Evolutionary conservation across 208 protist species (phyloP).

Genomic region (Leishmania braziliensis): DNA sequence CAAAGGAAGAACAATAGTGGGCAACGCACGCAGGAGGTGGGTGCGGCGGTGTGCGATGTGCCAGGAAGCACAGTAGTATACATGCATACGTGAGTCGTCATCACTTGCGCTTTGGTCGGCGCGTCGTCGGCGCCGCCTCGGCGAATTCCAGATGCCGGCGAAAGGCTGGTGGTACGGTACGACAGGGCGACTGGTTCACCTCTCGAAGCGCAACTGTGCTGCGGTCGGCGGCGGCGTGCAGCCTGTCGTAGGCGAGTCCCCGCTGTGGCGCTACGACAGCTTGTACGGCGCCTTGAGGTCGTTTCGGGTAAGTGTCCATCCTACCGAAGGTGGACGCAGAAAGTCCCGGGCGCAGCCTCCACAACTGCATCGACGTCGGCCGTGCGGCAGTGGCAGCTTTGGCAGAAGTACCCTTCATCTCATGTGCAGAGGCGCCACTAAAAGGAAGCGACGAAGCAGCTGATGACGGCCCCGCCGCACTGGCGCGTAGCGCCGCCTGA

Average conservation of each 20-base stretch:
- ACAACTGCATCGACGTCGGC: not conserved
- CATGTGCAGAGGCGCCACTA: not conserved
- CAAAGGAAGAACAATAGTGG: not conserved
- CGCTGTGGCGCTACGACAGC: not conserved
- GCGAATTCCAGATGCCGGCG: constrained; percentile 26
- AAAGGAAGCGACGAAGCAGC: not conserved
- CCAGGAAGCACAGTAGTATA: constrained; percentile 7
- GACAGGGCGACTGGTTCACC: not conserved
- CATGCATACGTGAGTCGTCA: not conserved
- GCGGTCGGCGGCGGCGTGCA: not conserved
- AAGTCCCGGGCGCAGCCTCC: constrained; percentile 4
- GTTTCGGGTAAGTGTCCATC: not conserved
- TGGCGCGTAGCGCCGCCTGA: not conserved
- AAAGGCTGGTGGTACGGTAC: constrained; percentile 34
- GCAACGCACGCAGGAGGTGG: not conserved
- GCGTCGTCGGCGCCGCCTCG: constrained; percentile 31
- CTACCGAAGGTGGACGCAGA: constrained; percentile 7
- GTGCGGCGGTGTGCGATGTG: too few relatives aligned
- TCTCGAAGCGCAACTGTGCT: not conserved
- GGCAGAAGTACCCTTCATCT: not conserved
- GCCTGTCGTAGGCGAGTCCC: constrained; percentile 1
- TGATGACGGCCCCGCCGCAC: not conserved
- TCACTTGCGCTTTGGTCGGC: constrained; percentile 49
- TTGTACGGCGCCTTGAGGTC: not conserved
- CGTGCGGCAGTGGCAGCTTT: not conserved